Conservation (phyloP, 495 filamentous ascomycete genomes). For the Entonaema liquescens region DNA sequence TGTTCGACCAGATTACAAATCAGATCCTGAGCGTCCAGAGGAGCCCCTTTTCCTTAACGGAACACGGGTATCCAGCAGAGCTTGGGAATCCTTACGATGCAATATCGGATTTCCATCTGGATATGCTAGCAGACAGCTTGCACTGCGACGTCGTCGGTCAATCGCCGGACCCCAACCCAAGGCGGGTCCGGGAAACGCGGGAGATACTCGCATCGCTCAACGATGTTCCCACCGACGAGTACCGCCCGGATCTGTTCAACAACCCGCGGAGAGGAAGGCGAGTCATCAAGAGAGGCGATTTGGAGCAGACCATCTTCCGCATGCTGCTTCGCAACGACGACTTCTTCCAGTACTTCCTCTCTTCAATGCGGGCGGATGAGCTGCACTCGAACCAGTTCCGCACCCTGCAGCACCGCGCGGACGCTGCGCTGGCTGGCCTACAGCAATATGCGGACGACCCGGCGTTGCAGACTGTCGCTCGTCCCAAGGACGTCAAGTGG, state of each 20-base stretch:
- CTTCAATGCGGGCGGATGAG: conserved; percentile 48
- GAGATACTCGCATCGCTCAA: conserved; percentile 56
- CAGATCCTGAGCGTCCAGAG: conserved; percentile 50
- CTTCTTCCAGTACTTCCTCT: conserved; percentile 53
- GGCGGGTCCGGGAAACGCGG: conserved; percentile 51
- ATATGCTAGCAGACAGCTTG: conserved; percentile 55
- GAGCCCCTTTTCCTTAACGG: conserved; percentile 47
- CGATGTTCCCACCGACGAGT: conserved; percentile 46
- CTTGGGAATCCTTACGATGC: conserved; percentile 53
- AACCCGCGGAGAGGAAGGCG: conserved; percentile 31
- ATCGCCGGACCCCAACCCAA: conserved; percentile 38
- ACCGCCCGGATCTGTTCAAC: conserved; percentile 52
- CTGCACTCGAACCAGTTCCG: conserved; percentile 53
- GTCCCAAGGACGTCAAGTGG: conserved; percentile 47
- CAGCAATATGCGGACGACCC: conserved; percentile 21
- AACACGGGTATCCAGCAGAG: conserved; percentile 51
- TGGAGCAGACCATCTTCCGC: conserved; percentile 57
- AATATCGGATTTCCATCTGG: conserved; percentile 54
- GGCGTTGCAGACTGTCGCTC: conserved; percentile 7
- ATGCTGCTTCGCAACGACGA: conserved; percentile 56
- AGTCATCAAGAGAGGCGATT: conserved; percentile 51
- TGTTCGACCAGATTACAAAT: conserved; percentile 56
- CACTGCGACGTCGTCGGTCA: conserved; percentile 53
- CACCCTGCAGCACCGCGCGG: not conserved
- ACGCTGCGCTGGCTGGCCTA: conserved; percentile 3